Conservation (phyloP, 2,329 filamentous ascomycete species). For the Monosporascus sp. region DNA sequence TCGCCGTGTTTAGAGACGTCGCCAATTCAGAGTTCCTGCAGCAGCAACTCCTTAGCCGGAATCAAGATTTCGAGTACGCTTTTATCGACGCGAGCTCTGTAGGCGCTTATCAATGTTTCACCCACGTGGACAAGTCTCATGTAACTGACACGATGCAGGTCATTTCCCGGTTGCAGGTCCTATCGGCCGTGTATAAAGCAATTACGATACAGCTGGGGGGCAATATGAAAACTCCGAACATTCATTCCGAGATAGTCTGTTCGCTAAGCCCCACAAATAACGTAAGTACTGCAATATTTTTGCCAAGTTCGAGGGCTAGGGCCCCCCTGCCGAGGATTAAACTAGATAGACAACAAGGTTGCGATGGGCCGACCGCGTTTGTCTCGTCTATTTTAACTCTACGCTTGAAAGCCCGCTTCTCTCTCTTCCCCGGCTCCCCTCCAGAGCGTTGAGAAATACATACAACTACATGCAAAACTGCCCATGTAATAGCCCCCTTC, state of each 20-base stretch:
- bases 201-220: constrained; percentile 58
- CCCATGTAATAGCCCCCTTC: too few species aligned
- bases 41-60: constrained; percentile 78
- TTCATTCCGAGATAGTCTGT: constrained; percentile 85
- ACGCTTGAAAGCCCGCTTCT: too few species aligned
- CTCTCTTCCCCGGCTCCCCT: too few species aligned
- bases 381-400: too few species aligned
- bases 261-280: constrained; percentile 79
- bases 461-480: too few species aligned
- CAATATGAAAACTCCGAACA: constrained; percentile 71
- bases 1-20: constrained; percentile 72
- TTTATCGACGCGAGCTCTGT: constrained; percentile 83
- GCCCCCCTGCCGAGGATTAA: too few species aligned
- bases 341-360: too few species aligned
- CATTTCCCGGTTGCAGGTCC: constrained; percentile 65
- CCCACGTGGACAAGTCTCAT: neutral
- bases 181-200: constrained; percentile 75
- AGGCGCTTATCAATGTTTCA: constrained; percentile 42
- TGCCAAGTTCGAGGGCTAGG: neutral
- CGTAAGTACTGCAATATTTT: constrained; percentile 37
- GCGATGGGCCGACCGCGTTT: too few species aligned
- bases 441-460: too few species aligned
- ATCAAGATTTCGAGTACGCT: constrained; percentile 85
- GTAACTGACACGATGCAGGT: constrained; percentile 42
- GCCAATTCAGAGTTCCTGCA: constrained; percentile 74